Conservation (phyloP, 805 yeast genomes). For the Saccharomycopsis amapae region DNA sequence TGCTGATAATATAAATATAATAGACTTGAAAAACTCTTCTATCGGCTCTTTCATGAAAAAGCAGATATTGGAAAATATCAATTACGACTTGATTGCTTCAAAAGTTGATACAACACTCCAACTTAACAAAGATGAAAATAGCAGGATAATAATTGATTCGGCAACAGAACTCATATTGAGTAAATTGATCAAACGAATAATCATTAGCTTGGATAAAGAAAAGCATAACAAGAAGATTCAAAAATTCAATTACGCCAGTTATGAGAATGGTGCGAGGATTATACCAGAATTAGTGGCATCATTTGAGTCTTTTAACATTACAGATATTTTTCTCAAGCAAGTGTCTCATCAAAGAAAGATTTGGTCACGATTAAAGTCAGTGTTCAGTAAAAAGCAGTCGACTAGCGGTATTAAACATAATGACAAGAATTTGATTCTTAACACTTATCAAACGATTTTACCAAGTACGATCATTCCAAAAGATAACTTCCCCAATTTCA, state of each 20-base stretch:
- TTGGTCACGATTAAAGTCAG: not conserved
- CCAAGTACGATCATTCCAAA: constrained; percentile 12
- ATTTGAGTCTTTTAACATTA: constrained; percentile 17
- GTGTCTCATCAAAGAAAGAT: not conserved
- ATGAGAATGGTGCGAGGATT: constrained; percentile 21
- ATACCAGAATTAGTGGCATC: constrained; percentile 12
- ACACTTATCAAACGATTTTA: constrained; percentile 20
- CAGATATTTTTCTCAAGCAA: constrained; percentile 6
- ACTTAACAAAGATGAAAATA: not conserved
- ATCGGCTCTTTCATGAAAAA: constrained; percentile 5
- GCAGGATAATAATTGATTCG: constrained; percentile 11
- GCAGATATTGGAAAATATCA: constrained; percentile 4
- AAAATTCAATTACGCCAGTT: constrained; percentile 17
- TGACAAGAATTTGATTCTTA: constrained; percentile 12
- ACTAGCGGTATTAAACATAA: not conserved
- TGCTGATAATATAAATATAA: not conserved
- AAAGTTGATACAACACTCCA: not conserved
- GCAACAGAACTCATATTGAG: constrained; percentile 17
- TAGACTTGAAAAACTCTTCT: not conserved
- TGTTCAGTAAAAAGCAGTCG: not conserved
- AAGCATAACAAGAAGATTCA: not conserved
- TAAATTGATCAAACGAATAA: constrained; percentile 7
- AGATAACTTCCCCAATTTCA: constrained; percentile 8
- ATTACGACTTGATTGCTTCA: not conserved
- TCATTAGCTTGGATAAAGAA: not conserved